Conservation (phyloP, 208 protist species). For the Leptomonas pyrrhocoris region DNA sequence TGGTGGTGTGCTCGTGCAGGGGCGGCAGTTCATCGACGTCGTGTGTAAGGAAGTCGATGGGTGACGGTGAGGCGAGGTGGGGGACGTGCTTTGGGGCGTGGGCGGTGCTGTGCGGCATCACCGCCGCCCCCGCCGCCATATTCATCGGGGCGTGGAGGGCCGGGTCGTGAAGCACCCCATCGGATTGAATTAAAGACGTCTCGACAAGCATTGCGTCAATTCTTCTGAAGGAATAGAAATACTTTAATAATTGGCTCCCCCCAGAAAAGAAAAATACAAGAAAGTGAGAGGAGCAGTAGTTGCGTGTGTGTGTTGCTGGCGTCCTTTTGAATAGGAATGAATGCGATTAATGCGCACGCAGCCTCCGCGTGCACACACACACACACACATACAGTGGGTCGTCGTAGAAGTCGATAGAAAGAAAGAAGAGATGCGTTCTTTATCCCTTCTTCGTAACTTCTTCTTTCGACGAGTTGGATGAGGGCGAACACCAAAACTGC, state of each 20-base stretch:
- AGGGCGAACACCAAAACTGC: too few relatives aligned
- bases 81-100: background rate
- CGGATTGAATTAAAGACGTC: constrained; percentile 9
- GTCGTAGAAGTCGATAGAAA: background rate
- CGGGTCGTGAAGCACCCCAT: constrained; percentile 1
- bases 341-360: too few relatives aligned
- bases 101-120: background rate
- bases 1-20: constrained; percentile 72
- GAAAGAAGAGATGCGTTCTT: background rate
- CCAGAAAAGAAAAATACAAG: background rate
- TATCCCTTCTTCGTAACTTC: background rate
- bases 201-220: constrained; percentile 5
- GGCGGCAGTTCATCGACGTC: constrained; percentile 26
- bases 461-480: too few relatives aligned
- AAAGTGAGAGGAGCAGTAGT: background rate
- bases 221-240: background rate
- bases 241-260: background rate
- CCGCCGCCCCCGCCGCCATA: background rate
- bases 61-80: constrained; percentile 3
- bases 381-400: background rate
- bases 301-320: background rate
- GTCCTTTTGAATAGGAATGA: too few relatives aligned
- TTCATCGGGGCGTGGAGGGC: background rate
- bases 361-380: too few relatives aligned
- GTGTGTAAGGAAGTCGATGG: constrained; percentile 26